These are phyloP conservation scores for Pichia terricola DNA, from an alignment of 1,139 yeast genomes.

Conservation along the genomic window DNA sequence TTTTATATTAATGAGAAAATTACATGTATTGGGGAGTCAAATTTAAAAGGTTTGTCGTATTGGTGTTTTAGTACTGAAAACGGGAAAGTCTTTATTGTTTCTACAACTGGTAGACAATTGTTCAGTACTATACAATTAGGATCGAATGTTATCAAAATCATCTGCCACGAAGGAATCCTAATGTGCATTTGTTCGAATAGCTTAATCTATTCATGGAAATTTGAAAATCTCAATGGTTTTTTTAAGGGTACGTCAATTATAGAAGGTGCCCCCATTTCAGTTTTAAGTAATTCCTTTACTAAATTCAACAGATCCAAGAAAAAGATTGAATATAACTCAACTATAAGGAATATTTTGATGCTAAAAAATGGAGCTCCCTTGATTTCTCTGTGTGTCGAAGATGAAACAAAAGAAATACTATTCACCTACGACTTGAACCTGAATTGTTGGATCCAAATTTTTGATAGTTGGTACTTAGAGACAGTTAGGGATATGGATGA, in stretches of 20 bases:
- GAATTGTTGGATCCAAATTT: conserved; percentile 36
- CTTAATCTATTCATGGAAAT: conserved; percentile 40
- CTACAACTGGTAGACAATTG: conserved; percentile 48
- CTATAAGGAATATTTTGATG: neutral
- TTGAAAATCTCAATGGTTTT: conserved; percentile 10
- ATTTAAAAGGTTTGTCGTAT: conserved; percentile 19
- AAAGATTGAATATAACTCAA: conserved; percentile 18
- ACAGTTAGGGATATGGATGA: neutral
- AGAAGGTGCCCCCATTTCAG: conserved; percentile 40
- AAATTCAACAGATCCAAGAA: conserved; percentile 20
- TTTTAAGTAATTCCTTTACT: conserved; percentile 35
- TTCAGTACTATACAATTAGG: conserved; percentile 54
- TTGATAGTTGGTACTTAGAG: conserved; percentile 40
- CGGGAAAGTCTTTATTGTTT: conserved; percentile 61
- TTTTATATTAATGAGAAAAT: conserved; percentile 19
- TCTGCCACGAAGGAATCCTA: conserved; percentile 42
- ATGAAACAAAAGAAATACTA: conserved; percentile 15
- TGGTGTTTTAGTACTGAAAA: conserved; percentile 64
- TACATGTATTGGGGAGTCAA: conserved; percentile 17
- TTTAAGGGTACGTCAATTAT: conserved; percentile 26
- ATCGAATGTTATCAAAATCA: conserved; percentile 42
- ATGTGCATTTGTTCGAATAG: conserved; percentile 47
- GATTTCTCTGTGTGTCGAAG: conserved; percentile 27
- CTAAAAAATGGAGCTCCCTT: conserved; percentile 31
- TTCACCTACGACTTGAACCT: conserved; percentile 31